Percentiles rank a stretch among this genome's conserved stretches.
These are phyloP conservation scores for Colletotrichum destructivum DNA, from an alignment of 2,329 filamentous ascomycete species.

Conservation along the genomic window DNA sequence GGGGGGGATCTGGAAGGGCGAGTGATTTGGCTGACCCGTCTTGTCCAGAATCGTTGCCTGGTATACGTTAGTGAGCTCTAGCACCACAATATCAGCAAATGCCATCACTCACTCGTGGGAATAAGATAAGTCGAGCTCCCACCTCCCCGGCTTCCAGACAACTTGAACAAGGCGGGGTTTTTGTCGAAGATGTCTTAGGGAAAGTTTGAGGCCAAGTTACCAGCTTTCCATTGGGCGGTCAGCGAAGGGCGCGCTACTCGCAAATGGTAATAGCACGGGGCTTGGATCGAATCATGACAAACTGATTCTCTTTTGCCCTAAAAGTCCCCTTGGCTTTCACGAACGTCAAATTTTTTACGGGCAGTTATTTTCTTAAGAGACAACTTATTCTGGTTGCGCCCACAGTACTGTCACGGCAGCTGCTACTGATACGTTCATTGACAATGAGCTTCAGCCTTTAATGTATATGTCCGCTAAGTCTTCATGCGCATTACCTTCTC, in stretches of 20 bases:
- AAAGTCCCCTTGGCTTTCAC: not conserved
- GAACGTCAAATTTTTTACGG: not conserved
- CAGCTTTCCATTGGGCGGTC: not conserved
- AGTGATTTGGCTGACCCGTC: not conserved
- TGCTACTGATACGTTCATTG: slow-evolving; percentile 47
- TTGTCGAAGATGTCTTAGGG: not conserved
- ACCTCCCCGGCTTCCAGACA: not conserved
- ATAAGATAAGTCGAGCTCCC: not conserved
- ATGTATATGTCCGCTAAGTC: slow-evolving; percentile 54
- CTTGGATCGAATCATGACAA: not conserved
- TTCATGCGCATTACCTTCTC: slow-evolving; percentile 57
- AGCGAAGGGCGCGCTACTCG: not conserved
- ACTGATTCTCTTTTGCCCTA: not conserved
- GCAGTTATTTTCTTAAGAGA: not conserved
- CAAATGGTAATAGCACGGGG: not conserved
- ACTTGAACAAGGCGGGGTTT: not conserved
- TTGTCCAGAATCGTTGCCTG: not conserved
- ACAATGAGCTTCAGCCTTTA: slow-evolving; percentile 55
- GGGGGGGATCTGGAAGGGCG: slow-evolving; percentile 10
- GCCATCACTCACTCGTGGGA: not conserved
- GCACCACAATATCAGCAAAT: not conserved
- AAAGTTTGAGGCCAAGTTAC: not conserved
- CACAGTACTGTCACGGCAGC: not conserved
- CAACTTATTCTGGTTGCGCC: slow-evolving; percentile 39
- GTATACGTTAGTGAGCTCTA: not conserved